Conservation (phyloP, 1,139 yeast species). For the Blastobotrys raffinosifermentans region DNA sequence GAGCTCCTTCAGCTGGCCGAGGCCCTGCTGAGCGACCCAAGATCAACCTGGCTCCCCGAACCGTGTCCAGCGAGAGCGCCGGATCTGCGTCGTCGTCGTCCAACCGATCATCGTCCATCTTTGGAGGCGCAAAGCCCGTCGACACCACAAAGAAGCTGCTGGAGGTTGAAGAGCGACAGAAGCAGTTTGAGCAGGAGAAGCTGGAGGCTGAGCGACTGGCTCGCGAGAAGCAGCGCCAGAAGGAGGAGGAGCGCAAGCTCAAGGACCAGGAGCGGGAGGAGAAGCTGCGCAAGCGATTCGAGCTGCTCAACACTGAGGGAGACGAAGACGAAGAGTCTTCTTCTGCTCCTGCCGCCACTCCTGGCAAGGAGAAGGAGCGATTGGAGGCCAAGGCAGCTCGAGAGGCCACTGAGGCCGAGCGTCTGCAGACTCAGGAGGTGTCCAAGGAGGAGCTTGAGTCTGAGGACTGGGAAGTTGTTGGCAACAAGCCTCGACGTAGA, state of each 20-base stretch:
- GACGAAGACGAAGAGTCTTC: slow-evolving; percentile 44
- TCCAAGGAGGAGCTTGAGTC: slow-evolving; percentile 39
- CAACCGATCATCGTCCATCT: slow-evolving; percentile 23
- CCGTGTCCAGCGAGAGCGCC: slow-evolving; percentile 21
- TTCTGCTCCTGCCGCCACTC: slow-evolving; percentile 27
- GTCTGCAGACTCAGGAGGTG: slow-evolving; percentile 38
- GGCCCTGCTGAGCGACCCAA: slow-evolving; percentile 21
- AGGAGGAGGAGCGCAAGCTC: slow-evolving; percentile 9
- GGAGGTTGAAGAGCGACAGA: slow-evolving; percentile 27
- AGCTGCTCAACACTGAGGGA: slow-evolving; percentile 61
- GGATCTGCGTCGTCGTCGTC: slow-evolving; percentile 18
- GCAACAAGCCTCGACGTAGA: slow-evolving; percentile 36
- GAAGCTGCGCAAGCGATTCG: slow-evolving; percentile 37
- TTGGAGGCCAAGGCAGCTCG: slow-evolving; percentile 17
- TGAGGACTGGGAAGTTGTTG: slow-evolving; percentile 65
- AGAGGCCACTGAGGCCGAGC: slow-evolving; percentile 26
- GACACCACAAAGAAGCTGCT: slow-evolving; percentile 30
- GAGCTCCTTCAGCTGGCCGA: slow-evolving; percentile 10
- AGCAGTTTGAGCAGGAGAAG: slow-evolving; percentile 26
- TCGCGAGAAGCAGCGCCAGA: slow-evolving; percentile 11
- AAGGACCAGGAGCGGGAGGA: slow-evolving; percentile 16
- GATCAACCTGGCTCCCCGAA: slow-evolving; percentile 27
- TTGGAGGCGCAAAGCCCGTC: slow-evolving; percentile 38
- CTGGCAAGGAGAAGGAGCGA: slow-evolving; percentile 34
- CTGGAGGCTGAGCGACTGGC: slow-evolving; percentile 19